Evolutionary conservation across 2,329 filamentous ascomycete species (phyloP), one percentile per base, ranked within the genome.

Genomic region (Pestalotiopsis sp.): DNA sequence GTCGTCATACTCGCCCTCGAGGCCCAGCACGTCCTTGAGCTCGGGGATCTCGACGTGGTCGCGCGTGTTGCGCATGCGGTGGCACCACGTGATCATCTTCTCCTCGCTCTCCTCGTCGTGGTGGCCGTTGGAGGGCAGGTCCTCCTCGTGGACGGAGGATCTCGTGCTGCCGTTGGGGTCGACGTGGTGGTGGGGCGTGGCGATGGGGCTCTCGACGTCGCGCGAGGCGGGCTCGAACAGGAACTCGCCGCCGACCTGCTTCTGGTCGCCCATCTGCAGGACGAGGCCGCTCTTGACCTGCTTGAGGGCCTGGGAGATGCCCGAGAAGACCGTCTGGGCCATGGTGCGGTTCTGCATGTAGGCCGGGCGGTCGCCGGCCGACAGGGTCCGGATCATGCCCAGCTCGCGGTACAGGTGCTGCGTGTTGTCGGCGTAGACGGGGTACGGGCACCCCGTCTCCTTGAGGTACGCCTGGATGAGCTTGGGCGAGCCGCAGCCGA

Each of bases 51-150:
- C 92, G 1, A 88, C 87, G 76, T 97, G 94, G 73, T 95, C 93
- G 63, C 93, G 83, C 13, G 93, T 95, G 68, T 89, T 92, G 76
- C 85, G 85, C 93, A 97, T 97, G 36, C 93, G 86, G 80, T 95
- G 92, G 74, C 91, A 94, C 93, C 94, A 97, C 1, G 88, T 90
- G 36, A 93, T 86, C 67, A 82, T 83, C 80, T 92, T 92, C 75
- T 87, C 83, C 75, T 88, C 77, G 14, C 77, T 74, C 57, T 71
- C 71, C 65, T 74, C 75, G 69, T 81, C 81, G 20, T 79, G 77
- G 67, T 77, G 25, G 61, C 39, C 25, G 63, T 65, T 52, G 39
- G 20, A 31, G 66, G 66, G 67, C n/a, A 67, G 70, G 57, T 71
- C 70, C 27, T 71, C 65, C 25, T 61, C 56, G 12, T 71, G 64